A percentile compares a stretch with the other conserved stretches of the same genome.
These are phyloP conservation scores for Verticillium dahliae DNA, from an alignment of 2,329 filamentous ascomycete species.

Conservation along the genomic window DNA sequence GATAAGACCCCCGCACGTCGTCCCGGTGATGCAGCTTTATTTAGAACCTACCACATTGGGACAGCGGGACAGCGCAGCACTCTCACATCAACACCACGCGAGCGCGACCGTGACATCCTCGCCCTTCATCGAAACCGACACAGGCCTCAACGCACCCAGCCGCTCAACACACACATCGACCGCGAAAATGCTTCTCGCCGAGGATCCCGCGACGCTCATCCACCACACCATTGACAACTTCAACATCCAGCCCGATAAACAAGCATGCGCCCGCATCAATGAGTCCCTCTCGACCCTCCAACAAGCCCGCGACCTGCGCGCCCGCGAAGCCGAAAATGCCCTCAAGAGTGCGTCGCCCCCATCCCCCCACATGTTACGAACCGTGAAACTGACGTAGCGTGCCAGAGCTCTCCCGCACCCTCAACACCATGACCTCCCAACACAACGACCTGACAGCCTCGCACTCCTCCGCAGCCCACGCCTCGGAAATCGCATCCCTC, in stretches of 20 bases:
- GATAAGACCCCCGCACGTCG: constrained; percentile 14
- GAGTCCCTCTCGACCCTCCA: constrained; percentile 80
- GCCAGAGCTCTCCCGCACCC: constrained; percentile 61
- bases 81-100: background rate
- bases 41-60: constrained; percentile 4
- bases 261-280: constrained; percentile 73
- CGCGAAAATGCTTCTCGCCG: constrained; percentile 81
- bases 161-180: background rate
- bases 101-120: background rate
- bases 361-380: constrained; percentile 11
- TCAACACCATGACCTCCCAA: constrained; percentile 68
- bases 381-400: background rate
- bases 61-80: background rate
- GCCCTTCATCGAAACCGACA: background rate
- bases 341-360: constrained; percentile 46
- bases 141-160: background rate
- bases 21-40: constrained; percentile 19
- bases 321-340: constrained; percentile 60
- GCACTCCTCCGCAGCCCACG: constrained; percentile 75
- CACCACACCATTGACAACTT: constrained; percentile 89
- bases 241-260: constrained; percentile 85
- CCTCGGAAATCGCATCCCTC: constrained; percentile 74
- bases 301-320: constrained; percentile 72
- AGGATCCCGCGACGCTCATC: constrained; percentile 86
- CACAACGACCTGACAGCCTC: constrained; percentile 68